These are phyloP conservation scores for Zygnema cylindricum DNA, from an alignment of 139 green algal species.

Conservation along the genomic window DNA sequence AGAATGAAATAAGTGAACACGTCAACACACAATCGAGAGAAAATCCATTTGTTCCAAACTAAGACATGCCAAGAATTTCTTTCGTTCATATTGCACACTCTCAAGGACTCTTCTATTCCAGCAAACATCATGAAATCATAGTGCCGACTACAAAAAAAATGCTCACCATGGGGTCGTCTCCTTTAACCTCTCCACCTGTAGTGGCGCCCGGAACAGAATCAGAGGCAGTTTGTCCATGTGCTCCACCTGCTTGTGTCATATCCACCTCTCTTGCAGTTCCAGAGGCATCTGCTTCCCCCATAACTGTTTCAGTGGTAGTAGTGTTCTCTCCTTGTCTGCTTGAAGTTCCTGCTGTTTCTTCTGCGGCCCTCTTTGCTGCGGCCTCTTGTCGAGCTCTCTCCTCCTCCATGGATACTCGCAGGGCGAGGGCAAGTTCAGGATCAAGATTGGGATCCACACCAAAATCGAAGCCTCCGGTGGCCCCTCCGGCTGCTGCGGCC, in stretches of 20 bases:
- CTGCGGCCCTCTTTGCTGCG: conserved; percentile 51
- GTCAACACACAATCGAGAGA: too few relatives aligned
- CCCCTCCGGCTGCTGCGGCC: conserved; percentile 59
- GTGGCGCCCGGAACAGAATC: conserved; percentile 32
- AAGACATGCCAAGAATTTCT: too few relatives aligned
- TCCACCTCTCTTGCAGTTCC: conserved; percentile 18
- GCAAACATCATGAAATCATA: too few relatives aligned
- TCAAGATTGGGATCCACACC: conserved; percentile 97
- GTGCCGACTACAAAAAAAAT: too few relatives aligned
- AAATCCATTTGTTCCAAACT: too few relatives aligned
- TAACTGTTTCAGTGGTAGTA: not conserved
- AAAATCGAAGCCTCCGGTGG: conserved; percentile 86
- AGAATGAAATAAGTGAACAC: too few relatives aligned
- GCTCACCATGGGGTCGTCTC: conserved; percentile 35
- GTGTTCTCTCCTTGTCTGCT: not conserved
- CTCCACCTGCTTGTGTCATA: conserved; percentile 47
- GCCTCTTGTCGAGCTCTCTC: conserved; percentile 88
- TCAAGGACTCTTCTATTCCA: too few relatives aligned
- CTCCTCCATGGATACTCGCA: conserved; percentile 96
- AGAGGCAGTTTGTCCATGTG: conserved; percentile 30
- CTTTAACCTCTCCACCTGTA: not conserved
- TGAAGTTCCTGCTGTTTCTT: conserved; percentile 22
- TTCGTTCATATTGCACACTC: too few relatives aligned
- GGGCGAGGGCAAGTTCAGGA: conserved; percentile 90
- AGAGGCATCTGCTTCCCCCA: conserved; percentile 20